phyloP scores from a whole-genome alignment of 1,139 yeast genomes.

The Groenewaldozyma auringiensis region DNA sequence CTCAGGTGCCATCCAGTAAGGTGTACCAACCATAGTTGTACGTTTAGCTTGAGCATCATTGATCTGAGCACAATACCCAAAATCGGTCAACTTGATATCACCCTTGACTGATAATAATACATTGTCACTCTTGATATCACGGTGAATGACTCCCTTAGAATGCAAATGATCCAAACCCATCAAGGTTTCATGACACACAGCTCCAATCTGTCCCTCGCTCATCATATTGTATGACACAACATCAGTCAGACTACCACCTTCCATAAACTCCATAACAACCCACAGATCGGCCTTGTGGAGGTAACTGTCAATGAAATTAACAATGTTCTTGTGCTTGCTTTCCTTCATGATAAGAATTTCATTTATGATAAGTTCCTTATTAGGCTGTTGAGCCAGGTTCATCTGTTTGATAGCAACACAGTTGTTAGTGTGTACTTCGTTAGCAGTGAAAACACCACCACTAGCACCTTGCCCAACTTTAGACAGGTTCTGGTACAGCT shows the following conservation, averaged over 20 bases:
- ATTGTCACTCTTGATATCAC: constrained; percentile 94
- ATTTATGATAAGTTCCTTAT: constrained; percentile 88
- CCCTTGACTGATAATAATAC: constrained; percentile 76
- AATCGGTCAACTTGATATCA: constrained; percentile 69
- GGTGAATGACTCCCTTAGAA: constrained; percentile 88
- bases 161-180: constrained; percentile 82
- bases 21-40: constrained; percentile 99
- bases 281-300: constrained; percentile 62
- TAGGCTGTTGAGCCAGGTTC: constrained; percentile 87
- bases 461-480: constrained; percentile 98
- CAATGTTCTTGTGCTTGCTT: constrained; percentile 84
- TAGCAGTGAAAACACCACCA: constrained; percentile 94
- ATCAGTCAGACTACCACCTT: constrained; percentile 93
- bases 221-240: constrained; percentile 91
- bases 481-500: constrained; percentile 54
- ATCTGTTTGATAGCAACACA: constrained; percentile 94
- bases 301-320: constrained; percentile 84
- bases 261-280: constrained; percentile 99
- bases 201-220: constrained; percentile 97
- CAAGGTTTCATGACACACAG: constrained; percentile 87
- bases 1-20: constrained; percentile 99
- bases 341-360: constrained; percentile 96
- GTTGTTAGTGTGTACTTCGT: constrained; percentile 49
- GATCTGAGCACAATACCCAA: constrained; percentile 91
- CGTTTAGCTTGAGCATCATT: constrained; percentile 79